Evolutionary conservation across 371 early-diverging fungal genomes (phyloP).

Genomic region (Rhizopus arrhizus): DNA sequence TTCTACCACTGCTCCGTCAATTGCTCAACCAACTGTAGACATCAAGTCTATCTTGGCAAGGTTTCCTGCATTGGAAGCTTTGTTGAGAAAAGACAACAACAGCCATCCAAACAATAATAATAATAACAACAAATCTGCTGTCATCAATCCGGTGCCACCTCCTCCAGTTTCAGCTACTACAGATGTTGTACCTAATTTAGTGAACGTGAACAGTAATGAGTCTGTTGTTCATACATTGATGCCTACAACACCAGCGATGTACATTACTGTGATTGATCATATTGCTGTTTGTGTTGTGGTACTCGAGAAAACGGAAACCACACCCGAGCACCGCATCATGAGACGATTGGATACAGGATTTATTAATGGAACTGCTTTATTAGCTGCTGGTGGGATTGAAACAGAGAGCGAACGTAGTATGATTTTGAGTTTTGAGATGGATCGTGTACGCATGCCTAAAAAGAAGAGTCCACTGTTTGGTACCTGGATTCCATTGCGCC

Average conservation of each 20-base stretch:
- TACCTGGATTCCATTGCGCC: constrained; percentile 88
- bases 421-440: constrained; percentile 84
- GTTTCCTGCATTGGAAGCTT: constrained; percentile 46
- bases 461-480: constrained; percentile 75
- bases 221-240: constrained; percentile 28
- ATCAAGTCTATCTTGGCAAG: constrained; percentile 43
- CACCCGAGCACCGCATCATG: constrained; percentile 64
- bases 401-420: constrained; percentile 86
- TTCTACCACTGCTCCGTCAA: constrained; percentile 15
- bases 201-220: constrained; percentile 10
- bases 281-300: constrained; percentile 75
- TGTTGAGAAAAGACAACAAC: constrained; percentile 40
- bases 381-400: constrained; percentile 85
- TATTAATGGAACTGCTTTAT: constrained; percentile 83
- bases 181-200: constrained; percentile 5
- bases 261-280: constrained; percentile 73
- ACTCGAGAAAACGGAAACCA: constrained; percentile 52
- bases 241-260: constrained; percentile 54
- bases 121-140: background rate
- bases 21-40: constrained; percentile 26
- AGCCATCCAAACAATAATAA: background rate
- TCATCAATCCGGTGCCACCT: background rate
- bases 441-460: constrained; percentile 75
- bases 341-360: constrained; percentile 79
- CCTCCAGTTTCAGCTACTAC: constrained; percentile 1